Conservation (phyloP, 2,329 filamentous ascomycete genomes). For the Arachnopeziza araneosa region DNA sequence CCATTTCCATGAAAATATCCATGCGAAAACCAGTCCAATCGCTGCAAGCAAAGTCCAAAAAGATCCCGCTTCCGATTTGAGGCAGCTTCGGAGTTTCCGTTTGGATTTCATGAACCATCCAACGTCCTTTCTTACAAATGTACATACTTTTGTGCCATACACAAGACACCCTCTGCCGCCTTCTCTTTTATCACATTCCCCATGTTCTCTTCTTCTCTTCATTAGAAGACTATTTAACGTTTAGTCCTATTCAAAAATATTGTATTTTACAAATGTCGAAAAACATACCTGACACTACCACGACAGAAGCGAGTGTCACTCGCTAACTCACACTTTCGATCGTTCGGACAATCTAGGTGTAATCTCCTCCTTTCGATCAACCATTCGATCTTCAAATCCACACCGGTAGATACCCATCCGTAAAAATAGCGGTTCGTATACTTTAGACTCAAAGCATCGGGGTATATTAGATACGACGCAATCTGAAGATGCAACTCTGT, state of each 20-base stretch:
- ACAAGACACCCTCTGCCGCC: conserved; percentile 29
- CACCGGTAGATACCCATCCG: conserved; percentile 57
- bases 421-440: conserved; percentile 61
- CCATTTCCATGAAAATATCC: neutral
- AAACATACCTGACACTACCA: conserved; percentile 49
- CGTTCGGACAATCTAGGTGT: conserved; percentile 61
- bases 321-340: conserved; percentile 50
- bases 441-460: conserved; percentile 65
- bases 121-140: conserved; percentile 9
- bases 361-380: conserved; percentile 56
- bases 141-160: conserved; percentile 23
- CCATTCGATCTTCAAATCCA: conserved; percentile 64
- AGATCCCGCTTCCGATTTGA: neutral
- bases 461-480: conserved; percentile 55
- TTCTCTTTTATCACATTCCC: conserved; percentile 46
- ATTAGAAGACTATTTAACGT: conserved; percentile 44
- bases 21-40: conserved; percentile 11
- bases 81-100: neutral
- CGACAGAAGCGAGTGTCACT: conserved; percentile 56
- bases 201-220: conserved; percentile 52
- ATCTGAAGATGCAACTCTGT: conserved; percentile 64
- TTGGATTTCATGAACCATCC: neutral
- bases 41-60: conserved; percentile 15
- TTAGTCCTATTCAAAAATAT: neutral
- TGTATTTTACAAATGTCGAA: conserved; percentile 21